Evolutionary conservation across 2,329 filamentous ascomycete genomes (phyloP).

Genomic region (Pestalotiopsis sp.): DNA sequence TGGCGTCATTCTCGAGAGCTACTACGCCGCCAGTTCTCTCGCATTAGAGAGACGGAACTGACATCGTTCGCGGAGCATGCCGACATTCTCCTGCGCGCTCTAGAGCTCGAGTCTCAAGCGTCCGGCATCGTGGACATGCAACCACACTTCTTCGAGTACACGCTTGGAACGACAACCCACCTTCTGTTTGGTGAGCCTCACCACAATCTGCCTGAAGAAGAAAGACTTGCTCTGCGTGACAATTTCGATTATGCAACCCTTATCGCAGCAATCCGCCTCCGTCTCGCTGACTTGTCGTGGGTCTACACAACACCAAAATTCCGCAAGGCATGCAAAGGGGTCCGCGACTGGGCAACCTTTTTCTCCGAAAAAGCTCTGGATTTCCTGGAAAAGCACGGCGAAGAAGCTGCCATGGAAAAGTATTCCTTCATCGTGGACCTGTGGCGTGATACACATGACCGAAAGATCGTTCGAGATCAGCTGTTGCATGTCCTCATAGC

Average conservation of each 20-base stretch:
- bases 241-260: conserved; percentile 23
- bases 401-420: conserved; percentile 27
- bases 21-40: conserved; percentile 27
- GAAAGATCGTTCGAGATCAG: conserved; percentile 20
- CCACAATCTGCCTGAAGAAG: conserved; percentile 17
- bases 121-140: conserved; percentile 22
- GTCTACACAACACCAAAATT: conserved; percentile 20
- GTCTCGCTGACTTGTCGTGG: conserved; percentile 19
- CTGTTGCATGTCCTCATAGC: conserved; percentile 23
- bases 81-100: conserved; percentile 2
- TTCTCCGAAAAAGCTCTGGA: conserved; percentile 34
- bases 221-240: conserved; percentile 20
- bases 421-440: conserved; percentile 47
- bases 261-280: conserved; percentile 16
- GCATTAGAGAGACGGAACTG: conserved; percentile 12
- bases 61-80: not conserved
- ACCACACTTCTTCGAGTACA: conserved; percentile 25
- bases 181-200: conserved; percentile 27
- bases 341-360: conserved; percentile 23
- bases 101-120: not conserved
- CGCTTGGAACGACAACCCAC: conserved; percentile 23
- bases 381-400: conserved; percentile 13
- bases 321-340: conserved; percentile 16
- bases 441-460: conserved; percentile 17
- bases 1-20: conserved; percentile 36